Evolutionary conservation across 2,329 filamentous ascomycete species (phyloP), one percentile per base, ranked within the genome.

Genomic region (Alternaria angustiovoidea): DNA sequence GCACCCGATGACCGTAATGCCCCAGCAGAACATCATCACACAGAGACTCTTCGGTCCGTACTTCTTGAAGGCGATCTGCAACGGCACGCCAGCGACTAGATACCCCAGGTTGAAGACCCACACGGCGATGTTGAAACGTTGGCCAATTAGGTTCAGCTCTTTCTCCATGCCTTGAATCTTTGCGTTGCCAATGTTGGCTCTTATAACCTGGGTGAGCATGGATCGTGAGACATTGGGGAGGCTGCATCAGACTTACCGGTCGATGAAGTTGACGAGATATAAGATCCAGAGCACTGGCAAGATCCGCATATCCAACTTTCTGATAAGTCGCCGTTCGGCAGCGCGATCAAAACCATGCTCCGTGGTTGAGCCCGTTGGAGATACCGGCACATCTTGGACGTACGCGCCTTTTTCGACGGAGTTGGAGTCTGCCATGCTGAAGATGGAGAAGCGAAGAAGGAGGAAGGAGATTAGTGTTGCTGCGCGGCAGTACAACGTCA

Each of bases 81-180:
- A 57, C 0, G 77, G 76, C 8, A 79, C 67, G 6, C 75, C 76
- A 52, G 72, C 76, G 30, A 76, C 62, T 8, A 79, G 67, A 48
- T 79, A 79, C 5, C 75, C 74, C 7, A 80, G 65, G 24, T 76
- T 78, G 68, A 80, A 79, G n/a, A 76, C 71, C 69, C 72, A 75
- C 20, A 77, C 72, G 11, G 70, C 70, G 41, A 79, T 74, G 60
- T 79, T 80, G 72, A 75, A 80, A 7, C 73, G 62, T 51, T 78
- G 75, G 18, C 74, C 74, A 38, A 69, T 68, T 39, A 80, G 71
- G 26, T 75, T 48, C 12, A 80, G 64, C 51, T 78, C 73, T 28
- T 71, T 69, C 30, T 76, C 72, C 73, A 77, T 75, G 43, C 75
- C 74, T 51, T 74, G 70, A 26, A 77, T 76, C 47, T 76, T 75